A percentile compares a stretch with the other conserved stretches of the same genome.
Evolutionary conservation across 192 early-diverging fungal species (phyloP).

Genomic region (Diversispora epigaea): DNA sequence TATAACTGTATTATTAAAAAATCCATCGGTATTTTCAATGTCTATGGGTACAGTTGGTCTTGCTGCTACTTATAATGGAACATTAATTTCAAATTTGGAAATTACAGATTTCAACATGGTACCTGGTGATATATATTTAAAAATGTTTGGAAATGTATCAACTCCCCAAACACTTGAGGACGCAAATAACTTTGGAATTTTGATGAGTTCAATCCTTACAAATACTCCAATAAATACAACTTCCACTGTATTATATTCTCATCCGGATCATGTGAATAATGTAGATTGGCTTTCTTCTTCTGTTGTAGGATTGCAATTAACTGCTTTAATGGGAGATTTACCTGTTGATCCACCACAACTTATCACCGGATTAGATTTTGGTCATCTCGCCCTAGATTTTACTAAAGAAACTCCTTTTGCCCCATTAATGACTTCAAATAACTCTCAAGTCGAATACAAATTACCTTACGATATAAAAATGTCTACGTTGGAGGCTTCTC

Average conservation of each 20-base stretch:
- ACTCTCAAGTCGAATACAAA: conserved; percentile 41
- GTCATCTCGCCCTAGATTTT: conserved; percentile 47
- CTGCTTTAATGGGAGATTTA: background rate
- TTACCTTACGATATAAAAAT: conserved; percentile 54
- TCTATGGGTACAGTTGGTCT: conserved; percentile 47
- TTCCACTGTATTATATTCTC: conserved; percentile 46
- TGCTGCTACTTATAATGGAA: conserved; percentile 34
- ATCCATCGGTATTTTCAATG: conserved; percentile 55
- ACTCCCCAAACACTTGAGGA: conserved; percentile 31
- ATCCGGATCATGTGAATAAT: conserved; percentile 36
- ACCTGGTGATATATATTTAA: conserved; percentile 37
- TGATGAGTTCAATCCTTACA: conserved; percentile 48
- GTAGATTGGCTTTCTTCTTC: conserved; percentile 43
- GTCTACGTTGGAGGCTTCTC: conserved; percentile 34
- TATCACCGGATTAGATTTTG: conserved; percentile 50
- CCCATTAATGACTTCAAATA: conserved; percentile 40
- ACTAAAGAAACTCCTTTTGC: conserved; percentile 39
- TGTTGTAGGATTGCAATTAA: background rate
- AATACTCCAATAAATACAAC: conserved; percentile 43
- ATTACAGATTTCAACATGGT: conserved; percentile 32
- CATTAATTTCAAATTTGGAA: conserved; percentile 33
- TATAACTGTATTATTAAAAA: conserved; percentile 1
- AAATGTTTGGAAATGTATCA: conserved; percentile 35
- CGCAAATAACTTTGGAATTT: background rate
- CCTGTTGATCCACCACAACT: conserved; percentile 36